A percentile compares a stretch with the other conserved stretches of the same genome.
phyloP scores from a whole-genome alignment of 139 green algal genomes.

The Eudorina sp. region DNA sequence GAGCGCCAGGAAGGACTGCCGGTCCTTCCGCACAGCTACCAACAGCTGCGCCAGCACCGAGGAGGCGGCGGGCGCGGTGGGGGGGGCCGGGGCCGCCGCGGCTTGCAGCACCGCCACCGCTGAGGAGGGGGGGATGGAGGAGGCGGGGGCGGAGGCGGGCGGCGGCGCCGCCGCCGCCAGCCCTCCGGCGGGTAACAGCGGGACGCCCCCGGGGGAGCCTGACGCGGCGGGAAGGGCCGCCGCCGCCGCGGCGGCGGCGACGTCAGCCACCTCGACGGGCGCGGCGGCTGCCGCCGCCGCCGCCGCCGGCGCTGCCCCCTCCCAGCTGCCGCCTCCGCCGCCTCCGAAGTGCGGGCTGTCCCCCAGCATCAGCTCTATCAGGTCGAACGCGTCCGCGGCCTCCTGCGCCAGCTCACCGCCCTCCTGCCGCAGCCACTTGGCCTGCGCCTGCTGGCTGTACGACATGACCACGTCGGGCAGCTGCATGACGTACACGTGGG shows the following conservation, averaged over 20 bases:
- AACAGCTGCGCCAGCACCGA: slow-evolving; percentile 25
- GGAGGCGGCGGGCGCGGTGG: not conserved
- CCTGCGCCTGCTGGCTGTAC: slow-evolving; percentile 65
- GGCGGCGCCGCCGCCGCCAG: no score
- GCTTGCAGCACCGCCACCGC: no score
- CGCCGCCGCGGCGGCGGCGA: slow-evolving; percentile 9
- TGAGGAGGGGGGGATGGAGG: no score
- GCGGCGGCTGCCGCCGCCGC: not conserved
- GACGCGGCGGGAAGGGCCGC: no score
- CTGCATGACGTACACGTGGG: slow-evolving; percentile 64
- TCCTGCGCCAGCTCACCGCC: slow-evolving; percentile 68
- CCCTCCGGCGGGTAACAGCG: no score
- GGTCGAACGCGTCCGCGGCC: slow-evolving; percentile 71
- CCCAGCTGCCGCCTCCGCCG: not conserved
- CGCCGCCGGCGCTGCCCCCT: not conserved
- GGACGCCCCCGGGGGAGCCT: no score
- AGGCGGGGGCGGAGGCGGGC: no score
- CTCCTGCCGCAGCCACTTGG: slow-evolving; percentile 76
- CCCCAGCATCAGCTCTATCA: slow-evolving; percentile 70
- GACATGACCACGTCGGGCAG: slow-evolving; percentile 65
- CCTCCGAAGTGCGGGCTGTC: slow-evolving; percentile 17
- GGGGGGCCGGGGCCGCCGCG: not conserved
- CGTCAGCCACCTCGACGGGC: not conserved
- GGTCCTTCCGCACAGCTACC: slow-evolving; percentile 54
- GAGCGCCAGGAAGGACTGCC: slow-evolving; percentile 54